phyloP scores from a whole-genome alignment of 441 rosid species.

The Iberis amara region DNA sequence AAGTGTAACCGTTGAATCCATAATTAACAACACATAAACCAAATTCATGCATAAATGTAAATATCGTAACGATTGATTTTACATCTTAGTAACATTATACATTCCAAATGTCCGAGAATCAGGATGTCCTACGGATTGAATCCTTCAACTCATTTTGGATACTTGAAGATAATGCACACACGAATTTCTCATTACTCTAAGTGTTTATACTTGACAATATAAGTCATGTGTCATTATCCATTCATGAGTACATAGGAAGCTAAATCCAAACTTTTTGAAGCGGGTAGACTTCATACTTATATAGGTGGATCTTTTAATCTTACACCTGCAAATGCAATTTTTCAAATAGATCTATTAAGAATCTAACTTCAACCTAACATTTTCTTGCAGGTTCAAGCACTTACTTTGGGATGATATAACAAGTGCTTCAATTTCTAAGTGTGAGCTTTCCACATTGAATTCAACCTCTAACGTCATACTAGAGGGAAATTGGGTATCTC shows the following conservation, averaged over 20 bases:
- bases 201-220: slow-evolving; percentile 1
- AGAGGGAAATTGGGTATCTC: slow-evolving; percentile 14
- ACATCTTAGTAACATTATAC: neutral
- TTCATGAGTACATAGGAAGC: neutral
- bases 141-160: neutral
- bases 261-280: neutral
- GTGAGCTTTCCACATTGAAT: slow-evolving; percentile 6
- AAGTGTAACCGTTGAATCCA: too few species aligned
- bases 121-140: neutral
- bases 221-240: neutral
- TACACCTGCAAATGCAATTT: slow-evolving; percentile 6
- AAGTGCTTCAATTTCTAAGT: slow-evolving; percentile 7
- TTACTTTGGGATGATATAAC: neutral
- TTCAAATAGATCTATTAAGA: slow-evolving; percentile 4
- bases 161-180: slow-evolving; percentile 2
- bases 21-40: too few species aligned
- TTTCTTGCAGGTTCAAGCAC: slow-evolving; percentile 8
- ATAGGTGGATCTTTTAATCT: slow-evolving; percentile 2
- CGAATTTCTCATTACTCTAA: neutral
- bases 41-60: too few species aligned
- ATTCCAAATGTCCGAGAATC: neutral
- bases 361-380: neutral
- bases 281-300: neutral
- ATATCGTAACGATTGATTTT: neutral
- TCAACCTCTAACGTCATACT: slow-evolving; percentile 6